Evolutionary conservation across 192 early-diverging fungal genomes (phyloP).

Genomic region (Backusella sp.): DNA sequence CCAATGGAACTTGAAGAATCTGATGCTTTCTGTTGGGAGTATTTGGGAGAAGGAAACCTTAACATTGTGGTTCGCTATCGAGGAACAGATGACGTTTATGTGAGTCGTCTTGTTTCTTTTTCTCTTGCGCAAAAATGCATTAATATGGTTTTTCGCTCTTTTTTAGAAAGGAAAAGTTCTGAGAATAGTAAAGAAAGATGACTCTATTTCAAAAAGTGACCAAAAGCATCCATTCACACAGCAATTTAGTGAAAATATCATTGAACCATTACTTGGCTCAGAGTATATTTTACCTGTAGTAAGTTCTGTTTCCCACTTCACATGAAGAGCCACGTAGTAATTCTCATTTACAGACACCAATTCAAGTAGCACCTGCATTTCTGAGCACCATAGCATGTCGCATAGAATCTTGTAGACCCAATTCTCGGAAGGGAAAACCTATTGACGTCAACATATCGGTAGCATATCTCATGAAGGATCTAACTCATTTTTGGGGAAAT

Average conservation of each 20-base stretch:
- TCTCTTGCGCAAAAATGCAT: neutral
- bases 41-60: constrained; percentile 67
- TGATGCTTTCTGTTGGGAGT: constrained; percentile 50
- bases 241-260: constrained; percentile 4
- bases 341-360: constrained; percentile 1
- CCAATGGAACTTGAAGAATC: neutral
- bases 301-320: neutral
- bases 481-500: constrained; percentile 6
- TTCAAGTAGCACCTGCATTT: constrained; percentile 3
- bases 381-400: neutral
- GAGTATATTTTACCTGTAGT: constrained; percentile 8
- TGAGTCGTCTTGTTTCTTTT: neutral
- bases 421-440: neutral
- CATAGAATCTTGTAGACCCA: neutral
- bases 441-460: neutral
- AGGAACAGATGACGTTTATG: constrained; percentile 24
- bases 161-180: constrained; percentile 19
- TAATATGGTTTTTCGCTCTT: neutral
- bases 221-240: neutral
- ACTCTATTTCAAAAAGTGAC: neutral
- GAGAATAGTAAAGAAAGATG: neutral
- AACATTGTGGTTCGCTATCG: constrained; percentile 55
- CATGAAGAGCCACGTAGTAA: neutral
- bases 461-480: neutral
- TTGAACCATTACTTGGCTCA: neutral